Evolutionary conservation across 495 filamentous ascomycete genomes (phyloP), one percentile per base, ranked within the genome.

Genomic region (Penicillium daleae): DNA sequence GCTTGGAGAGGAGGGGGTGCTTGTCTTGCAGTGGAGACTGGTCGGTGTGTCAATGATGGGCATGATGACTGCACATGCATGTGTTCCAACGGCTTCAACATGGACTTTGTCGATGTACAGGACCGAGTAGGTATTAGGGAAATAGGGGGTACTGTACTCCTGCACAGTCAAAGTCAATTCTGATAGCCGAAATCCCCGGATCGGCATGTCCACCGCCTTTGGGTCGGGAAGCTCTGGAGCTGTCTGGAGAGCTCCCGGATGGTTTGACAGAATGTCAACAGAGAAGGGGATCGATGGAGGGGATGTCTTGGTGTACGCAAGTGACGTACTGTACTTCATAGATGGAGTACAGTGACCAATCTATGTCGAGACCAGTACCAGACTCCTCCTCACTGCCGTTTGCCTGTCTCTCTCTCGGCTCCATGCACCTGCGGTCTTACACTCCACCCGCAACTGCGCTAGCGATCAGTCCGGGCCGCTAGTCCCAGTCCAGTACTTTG

Each of bases 171-270:
- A 46, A 52, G 49, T 52, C 29, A 32, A 21, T 52, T 52, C 26
- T 52, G 49, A 22, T 33, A 56, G 35, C 33, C 54, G 54, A 39
- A 21, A 53, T 66, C 61, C 63, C 66, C 58, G 53, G 68, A 71
- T 66, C 46, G 63, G 64, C 66, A 60, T 50, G 42, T 69, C 62
- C 27, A 15, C 29, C 32, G 8, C 27, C 31, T 31, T 54, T 35
- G 17, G 27, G 51, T 35, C 46, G 13, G 22, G 51, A n/a, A 21
- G 51, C 51, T 37, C 19, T 22, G 6, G 31, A 54, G 51, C 51
- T 54, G 15, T 8, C 0, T n/a, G n/a, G n/a, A n/a, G 32, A 24
- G 29, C 49, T 17, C 49, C 4, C 15, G 0, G 12, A 19, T 6
- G n/a, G 3, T 9, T 13, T 52, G 27, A 19, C 9, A 26, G 15